Conservation (phyloP, 805 yeast species). For the Ogataea ramenticola region DNA sequence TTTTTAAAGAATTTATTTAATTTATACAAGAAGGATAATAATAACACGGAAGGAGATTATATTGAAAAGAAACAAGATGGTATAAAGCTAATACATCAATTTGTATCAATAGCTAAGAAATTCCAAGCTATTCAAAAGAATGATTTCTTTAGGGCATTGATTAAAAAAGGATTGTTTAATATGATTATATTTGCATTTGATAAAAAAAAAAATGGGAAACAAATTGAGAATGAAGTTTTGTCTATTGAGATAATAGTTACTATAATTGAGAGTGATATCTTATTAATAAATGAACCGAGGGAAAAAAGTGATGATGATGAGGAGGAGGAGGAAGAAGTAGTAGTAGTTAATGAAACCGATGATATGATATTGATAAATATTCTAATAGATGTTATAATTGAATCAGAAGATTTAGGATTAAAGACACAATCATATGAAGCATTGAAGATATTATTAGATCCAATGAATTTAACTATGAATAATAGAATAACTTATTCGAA, state of each 20-base stretch:
- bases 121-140: conserved; percentile 55
- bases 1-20: conserved; percentile 55
- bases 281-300: conserved; percentile 36
- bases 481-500: background rate
- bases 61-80: conserved; percentile 52
- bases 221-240: conserved; percentile 39
- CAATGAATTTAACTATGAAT: conserved; percentile 30
- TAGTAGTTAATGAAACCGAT: conserved; percentile 8
- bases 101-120: conserved; percentile 65
- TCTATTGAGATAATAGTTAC: conserved; percentile 79
- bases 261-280: conserved; percentile 77
- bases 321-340: background rate
- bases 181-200: conserved; percentile 67
- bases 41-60: conserved; percentile 1
- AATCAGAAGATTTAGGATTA: conserved; percentile 62
- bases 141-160: conserved; percentile 54
- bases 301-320: conserved; percentile 9
- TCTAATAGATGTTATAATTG: conserved; percentile 50
- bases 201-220: conserved; percentile 39
- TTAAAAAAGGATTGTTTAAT: conserved; percentile 61
- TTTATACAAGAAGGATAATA: conserved; percentile 35
- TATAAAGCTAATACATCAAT: conserved; percentile 71
- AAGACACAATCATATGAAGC: conserved; percentile 84
- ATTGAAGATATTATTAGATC: conserved; percentile 63
- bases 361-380: conserved; percentile 54